Base-by-base conservation (phyloP, 805 yeast species). In the Candida mattraensis region DNA sequence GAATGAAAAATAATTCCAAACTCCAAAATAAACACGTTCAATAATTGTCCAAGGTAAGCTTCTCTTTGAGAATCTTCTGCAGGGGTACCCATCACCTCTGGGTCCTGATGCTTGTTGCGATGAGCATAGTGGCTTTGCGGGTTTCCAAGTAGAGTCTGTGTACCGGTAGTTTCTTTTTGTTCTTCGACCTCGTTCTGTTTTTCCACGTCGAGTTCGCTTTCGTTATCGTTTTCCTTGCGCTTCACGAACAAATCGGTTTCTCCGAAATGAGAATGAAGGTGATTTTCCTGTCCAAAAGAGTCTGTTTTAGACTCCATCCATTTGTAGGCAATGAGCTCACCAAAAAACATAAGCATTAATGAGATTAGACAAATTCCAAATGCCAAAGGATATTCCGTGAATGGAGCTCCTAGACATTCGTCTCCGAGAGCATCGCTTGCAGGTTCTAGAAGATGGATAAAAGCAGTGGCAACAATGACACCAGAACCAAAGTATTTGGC, bases 1-100 rank as follows among this genome's bases (percentile, higher is more conserved):
- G 95, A 87, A 61, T 87, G 95, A 68, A 86, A 83, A 20, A 87
- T 61, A 28, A 87, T 71, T 52, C 95, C 95, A 47, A 83, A 82
- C 57, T 86, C 95, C 42, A 84, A 62, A 22, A 81, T 74, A 32
- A 78, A 70, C 1, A 77, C 72, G 9, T 74, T 61, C 7, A 80
- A 52, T 11, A 82, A 51, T 55, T 80, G 82, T 23, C 77, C 78
- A 24, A 71, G 64, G 53, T 76, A 79, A 26, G 63, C 59, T 18
- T 45, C 52, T 20, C 33, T 34, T 21, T 30, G 33, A 3, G 45
- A 29, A 26, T 59, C 58, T 24, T 56, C 44, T 4, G 45, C 71
- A 58, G 43, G 62, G 53, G 61, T 70, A 63, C 54, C 65, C 52
- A 69, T 25, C 12, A 53, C 58, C 42, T 70, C 76, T 7, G 65